Evolutionary conservation across 345 rosid species (phyloP).

Genomic region (Firmiana major): DNA sequence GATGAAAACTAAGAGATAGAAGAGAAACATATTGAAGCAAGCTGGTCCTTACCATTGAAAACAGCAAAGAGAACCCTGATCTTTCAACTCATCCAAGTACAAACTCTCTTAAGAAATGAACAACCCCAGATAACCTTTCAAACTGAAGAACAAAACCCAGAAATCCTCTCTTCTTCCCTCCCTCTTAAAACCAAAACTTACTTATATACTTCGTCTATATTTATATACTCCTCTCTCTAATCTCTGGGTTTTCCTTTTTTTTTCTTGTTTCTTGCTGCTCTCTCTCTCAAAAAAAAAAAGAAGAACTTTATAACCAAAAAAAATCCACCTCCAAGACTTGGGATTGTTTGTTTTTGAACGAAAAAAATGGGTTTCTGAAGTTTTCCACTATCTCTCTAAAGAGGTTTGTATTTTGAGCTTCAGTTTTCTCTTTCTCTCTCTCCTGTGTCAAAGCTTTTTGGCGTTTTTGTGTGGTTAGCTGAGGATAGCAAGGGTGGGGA

Average conservation of each 20-base stretch:
- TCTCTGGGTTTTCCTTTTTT: background rate
- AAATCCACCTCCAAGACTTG: background rate
- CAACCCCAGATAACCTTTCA: background rate
- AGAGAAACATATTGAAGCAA: background rate
- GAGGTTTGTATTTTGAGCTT: background rate
- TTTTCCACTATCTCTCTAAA: background rate
- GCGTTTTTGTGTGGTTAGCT: conserved; percentile 24
- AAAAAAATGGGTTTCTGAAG: background rate
- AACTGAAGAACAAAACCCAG: conserved; percentile 4
- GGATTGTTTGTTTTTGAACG: background rate
- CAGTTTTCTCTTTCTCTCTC: background rate
- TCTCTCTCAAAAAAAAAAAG: too few relatives aligned
- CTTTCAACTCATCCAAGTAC: conserved; percentile 28
- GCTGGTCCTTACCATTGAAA: conserved; percentile 31
- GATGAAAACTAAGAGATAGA: background rate
- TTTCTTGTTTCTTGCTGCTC: background rate
- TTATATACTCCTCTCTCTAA: background rate
- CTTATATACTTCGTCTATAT: too few relatives aligned
- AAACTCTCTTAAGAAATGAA: background rate
- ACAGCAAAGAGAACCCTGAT: conserved; percentile 22
- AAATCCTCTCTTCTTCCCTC: conserved; percentile 7
- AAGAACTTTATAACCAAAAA: background rate
- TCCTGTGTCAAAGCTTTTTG: conserved; percentile 14
- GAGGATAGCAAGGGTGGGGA: conserved; percentile 15
- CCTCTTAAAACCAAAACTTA: background rate